Conservation (phyloP, 2,329 filamentous ascomycete genomes). For the Beauveria brongniartii region DNA sequence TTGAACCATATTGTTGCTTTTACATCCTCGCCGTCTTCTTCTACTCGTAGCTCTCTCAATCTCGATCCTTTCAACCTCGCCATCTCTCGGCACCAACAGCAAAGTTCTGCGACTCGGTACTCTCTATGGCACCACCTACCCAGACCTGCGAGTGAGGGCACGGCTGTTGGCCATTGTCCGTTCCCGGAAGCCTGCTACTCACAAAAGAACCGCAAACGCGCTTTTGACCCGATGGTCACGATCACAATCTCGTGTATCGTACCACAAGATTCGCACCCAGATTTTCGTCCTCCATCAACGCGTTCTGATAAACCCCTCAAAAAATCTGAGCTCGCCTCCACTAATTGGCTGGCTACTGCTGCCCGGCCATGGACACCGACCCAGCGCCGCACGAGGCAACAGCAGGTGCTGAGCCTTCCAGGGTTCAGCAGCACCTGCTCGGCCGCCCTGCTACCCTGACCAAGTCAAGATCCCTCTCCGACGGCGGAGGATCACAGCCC, state of each 20-base stretch:
- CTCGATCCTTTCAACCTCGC: not conserved
- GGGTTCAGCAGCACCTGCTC: constrained; percentile 12
- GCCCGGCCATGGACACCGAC: constrained; percentile 8
- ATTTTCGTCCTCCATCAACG: not conserved
- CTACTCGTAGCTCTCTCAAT: not conserved
- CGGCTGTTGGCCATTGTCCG: not conserved
- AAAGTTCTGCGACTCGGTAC: not conserved
- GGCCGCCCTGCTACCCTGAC: constrained; percentile 31
- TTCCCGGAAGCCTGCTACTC: not conserved
- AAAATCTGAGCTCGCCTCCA: not conserved
- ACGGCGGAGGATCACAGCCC: constrained; percentile 49
- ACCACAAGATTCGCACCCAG: not conserved
- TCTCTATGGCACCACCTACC: not conserved
- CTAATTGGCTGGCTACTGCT: not conserved
- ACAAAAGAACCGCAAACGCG: not conserved
- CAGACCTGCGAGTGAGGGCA: not conserved
- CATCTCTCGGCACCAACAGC: not conserved
- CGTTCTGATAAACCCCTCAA: not conserved
- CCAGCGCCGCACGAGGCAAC: constrained; percentile 4
- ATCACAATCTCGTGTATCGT: not conserved
- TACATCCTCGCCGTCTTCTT: not conserved
- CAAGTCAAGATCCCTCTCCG: constrained; percentile 58
- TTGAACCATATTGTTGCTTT: not conserved
- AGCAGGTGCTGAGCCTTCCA: constrained; percentile 2
- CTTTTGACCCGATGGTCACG: not conserved